Conservation (phyloP, 352 stramenopile genomes). For the Elongisporangium undulatum region DNA sequence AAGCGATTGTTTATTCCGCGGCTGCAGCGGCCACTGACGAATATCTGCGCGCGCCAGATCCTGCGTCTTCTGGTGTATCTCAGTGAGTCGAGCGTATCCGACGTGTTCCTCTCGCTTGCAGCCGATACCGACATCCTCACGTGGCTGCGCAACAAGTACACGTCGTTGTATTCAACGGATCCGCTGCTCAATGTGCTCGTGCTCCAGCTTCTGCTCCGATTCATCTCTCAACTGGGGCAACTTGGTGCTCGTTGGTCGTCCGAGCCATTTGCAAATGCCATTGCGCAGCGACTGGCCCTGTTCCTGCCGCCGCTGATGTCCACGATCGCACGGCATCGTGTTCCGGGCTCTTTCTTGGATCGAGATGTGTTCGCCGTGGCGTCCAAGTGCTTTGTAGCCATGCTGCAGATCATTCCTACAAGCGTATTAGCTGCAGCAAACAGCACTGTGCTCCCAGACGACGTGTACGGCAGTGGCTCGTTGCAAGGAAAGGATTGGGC, state of each 20-base stretch:
- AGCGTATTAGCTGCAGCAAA: too few relatives aligned
- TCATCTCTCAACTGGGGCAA: conserved; percentile 8
- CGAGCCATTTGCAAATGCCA: conserved; percentile 14
- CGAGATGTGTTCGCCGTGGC: conserved; percentile 30
- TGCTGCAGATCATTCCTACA: conserved; percentile 19
- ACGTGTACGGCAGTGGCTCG: conserved; percentile 16
- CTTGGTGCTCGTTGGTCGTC: not conserved
- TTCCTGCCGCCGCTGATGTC: conserved; percentile 39
- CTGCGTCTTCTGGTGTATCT: conserved; percentile 44
- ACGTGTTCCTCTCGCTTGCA: conserved; percentile 58
- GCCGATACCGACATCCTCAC: conserved; percentile 49
- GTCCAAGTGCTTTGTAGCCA: conserved; percentile 31
- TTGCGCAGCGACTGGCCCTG: conserved; percentile 29
- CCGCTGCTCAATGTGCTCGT: conserved; percentile 37
- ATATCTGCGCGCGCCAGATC: conserved; percentile 27
- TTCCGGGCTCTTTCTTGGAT: conserved; percentile 48
- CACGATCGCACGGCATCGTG: conserved; percentile 41
- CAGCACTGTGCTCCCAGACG: too few relatives aligned
- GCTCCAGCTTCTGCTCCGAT: conserved; percentile 34
- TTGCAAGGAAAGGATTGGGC: conserved; percentile 17
- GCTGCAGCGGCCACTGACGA: conserved; percentile 24
- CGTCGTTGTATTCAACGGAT: conserved; percentile 29
- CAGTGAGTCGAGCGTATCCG: conserved; percentile 29
- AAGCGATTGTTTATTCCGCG: conserved; percentile 53
- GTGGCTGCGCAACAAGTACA: conserved; percentile 45